Conservation (phyloP, 2,329 filamentous ascomycete species). For the Fusarium globosum region DNA sequence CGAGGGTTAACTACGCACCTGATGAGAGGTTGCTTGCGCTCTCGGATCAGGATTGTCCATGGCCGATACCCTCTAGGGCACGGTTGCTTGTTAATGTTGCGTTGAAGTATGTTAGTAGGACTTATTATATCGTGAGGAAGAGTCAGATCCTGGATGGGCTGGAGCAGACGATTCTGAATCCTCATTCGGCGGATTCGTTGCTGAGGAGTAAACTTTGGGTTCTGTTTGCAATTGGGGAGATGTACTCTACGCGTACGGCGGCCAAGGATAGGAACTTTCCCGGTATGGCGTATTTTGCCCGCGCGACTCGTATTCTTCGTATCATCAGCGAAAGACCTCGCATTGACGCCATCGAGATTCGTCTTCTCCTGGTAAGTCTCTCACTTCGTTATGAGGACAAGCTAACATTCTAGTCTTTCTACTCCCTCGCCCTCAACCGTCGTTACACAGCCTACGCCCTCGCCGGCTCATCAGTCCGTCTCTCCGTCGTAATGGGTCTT, state of each 20-base stretch:
- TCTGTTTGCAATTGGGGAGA: constrained; percentile 59
- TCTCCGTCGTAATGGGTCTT: constrained; percentile 57
- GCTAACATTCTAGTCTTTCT: constrained; percentile 51
- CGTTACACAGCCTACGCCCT: constrained; percentile 57
- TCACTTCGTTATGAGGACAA: rapidly evolving
- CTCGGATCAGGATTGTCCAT: constrained; percentile 48
- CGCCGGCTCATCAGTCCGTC: constrained; percentile 57
- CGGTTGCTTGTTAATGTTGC: constrained; percentile 51
- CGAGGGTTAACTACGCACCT: constrained; percentile 49
- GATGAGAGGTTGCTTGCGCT: constrained; percentile 46
- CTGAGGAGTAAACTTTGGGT: constrained; percentile 56
- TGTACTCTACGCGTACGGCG: constrained; percentile 55
- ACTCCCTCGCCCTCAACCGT: constrained; percentile 57
- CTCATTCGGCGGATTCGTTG: constrained; percentile 48
- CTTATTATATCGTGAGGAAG: constrained; percentile 56
- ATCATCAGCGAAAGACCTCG: constrained; percentile 56
- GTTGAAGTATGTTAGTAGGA: constrained; percentile 52
- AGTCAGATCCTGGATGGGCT: constrained; percentile 52
- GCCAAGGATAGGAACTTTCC: constrained; percentile 53
- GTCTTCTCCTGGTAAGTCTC: constrained; percentile 56
- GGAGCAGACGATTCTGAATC: constrained; percentile 52
- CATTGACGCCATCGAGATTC: constrained; percentile 56
- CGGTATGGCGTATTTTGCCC: constrained; percentile 56
- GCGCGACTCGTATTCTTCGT: constrained; percentile 52
- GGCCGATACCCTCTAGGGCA: constrained; percentile 52